Conservation (phyloP, 1,284 basidiomycete genomes). For the Cutaneotrichosporon cyanovorans region DNA sequence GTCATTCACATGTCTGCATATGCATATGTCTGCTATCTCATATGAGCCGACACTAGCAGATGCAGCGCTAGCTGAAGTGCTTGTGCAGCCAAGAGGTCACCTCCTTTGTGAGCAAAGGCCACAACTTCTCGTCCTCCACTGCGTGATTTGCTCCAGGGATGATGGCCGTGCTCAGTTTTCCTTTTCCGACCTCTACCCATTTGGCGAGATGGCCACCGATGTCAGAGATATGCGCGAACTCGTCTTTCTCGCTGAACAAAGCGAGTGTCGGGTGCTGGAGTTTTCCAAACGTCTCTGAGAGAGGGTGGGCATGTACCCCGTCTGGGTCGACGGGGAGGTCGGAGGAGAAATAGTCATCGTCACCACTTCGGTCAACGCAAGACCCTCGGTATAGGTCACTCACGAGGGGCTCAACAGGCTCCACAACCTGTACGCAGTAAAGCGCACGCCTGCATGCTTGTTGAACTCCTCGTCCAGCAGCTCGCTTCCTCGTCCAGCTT, state of each 20-base stretch:
- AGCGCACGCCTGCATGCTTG: constrained; percentile 20
- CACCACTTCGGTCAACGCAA: constrained; percentile 27
- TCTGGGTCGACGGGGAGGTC: constrained; percentile 30
- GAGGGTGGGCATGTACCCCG: constrained; percentile 30
- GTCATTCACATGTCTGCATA: no score
- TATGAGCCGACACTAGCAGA: no score
- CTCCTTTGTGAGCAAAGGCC: constrained; percentile 22
- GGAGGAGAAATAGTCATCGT: constrained; percentile 46
- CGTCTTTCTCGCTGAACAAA: constrained; percentile 37
- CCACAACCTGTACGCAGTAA: constrained; percentile 36
- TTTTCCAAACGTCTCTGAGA: constrained; percentile 36
- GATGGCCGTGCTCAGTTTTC: constrained; percentile 23
- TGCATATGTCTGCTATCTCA: no score
- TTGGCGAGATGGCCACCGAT: constrained; percentile 15
- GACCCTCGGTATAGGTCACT: not conserved
- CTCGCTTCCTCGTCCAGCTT: constrained; percentile 26
- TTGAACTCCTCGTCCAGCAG: constrained; percentile 24
- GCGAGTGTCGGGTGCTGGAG: constrained; percentile 35
- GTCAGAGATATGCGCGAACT: constrained; percentile 22
- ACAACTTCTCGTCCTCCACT: constrained; percentile 26
- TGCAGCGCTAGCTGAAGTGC: not conserved
- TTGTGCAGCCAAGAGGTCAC: constrained; percentile 28
- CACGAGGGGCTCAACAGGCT: constrained; percentile 22
- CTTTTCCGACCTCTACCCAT: constrained; percentile 27
- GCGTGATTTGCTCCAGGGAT: constrained; percentile 39